A percentile compares a stretch with the other conserved stretches of the same genome.
Evolutionary conservation across 2,329 filamentous ascomycete species (phyloP).

Genomic region (Pseudonectria foliicola): DNA sequence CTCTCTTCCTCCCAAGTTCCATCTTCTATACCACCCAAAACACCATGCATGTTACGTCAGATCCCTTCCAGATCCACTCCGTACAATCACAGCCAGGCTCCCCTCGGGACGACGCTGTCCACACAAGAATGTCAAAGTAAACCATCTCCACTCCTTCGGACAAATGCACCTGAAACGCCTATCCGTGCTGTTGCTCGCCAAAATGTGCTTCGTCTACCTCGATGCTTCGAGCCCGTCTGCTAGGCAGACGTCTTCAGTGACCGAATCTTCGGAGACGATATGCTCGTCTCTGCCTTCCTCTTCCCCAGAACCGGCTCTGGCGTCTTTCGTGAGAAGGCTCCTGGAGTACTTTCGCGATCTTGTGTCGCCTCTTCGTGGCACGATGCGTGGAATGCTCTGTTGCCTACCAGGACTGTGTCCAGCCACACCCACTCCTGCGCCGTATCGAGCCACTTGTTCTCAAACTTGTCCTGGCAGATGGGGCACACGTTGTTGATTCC

Average conservation of each 20-base stretch:
- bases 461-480: conserved; percentile 93
- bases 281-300: conserved; percentile 62
- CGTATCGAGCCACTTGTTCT: conserved; percentile 85
- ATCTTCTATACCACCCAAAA: no score
- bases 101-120: background rate
- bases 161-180: conserved; percentile 6
- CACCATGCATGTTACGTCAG: no score
- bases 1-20: no score
- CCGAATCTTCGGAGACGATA: conserved; percentile 31
- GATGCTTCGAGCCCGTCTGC: background rate
- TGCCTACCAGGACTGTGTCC: conserved; percentile 73
- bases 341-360: conserved; percentile 45
- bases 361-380: conserved; percentile 79
- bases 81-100: no score
- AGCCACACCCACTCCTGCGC: conserved; percentile 97
- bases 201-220: no score
- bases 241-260: conserved; percentile 29
- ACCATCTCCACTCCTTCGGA: background rate
- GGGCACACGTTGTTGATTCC: conserved; percentile 75
- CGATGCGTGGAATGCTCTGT: conserved; percentile 79
- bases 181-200: background rate
- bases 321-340: conserved; percentile 37
- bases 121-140: background rate
- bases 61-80: no score
- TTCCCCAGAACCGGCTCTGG: conserved; percentile 65